Base-by-base conservation (phyloP, 305 asterid genomes). In the Plantago lanceolata region DNA sequence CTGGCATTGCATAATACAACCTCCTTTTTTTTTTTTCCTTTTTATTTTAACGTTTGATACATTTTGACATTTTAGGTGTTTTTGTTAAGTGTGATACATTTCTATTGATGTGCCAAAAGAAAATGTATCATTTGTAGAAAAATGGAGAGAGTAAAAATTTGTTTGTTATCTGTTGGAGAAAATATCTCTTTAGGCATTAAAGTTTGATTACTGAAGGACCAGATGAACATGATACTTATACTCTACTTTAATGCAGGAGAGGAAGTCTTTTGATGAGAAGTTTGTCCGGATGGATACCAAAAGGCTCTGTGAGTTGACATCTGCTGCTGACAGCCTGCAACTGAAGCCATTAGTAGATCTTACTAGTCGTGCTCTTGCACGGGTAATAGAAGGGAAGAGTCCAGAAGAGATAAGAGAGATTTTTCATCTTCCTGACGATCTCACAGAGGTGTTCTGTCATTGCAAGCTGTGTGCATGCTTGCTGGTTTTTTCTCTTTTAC, bases 291-390 rank as follows among this genome's bases (percentile, higher is more conserved):
- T 85, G 81, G 95, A 87, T 77, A 84, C 91, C 61, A 84, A 82
- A 68, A 82, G 78, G 73, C 80, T 92, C 55, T 92, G 98, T 71
- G 98, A 92, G 81, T 76, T 92, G 83, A 82, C 96, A 63, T 81
- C 96, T 71, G 96, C 98, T 81, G 98, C 96, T 69, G 95, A 89
- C 75, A 86, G 95, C 68, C 85, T 92, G 72, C 96, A 89, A 71
- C 77, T 89, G 75, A 86, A 80, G 77, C 96, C 96, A 62, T 70
- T 92, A 68, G 96, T 84, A 67, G 96, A 89, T 79, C 98, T 92
- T 69, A 92, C 96, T 35, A 85, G 98, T 73, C 88, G 96, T 68
- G 96, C 96, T 61, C 92, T 92, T 53, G 96, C 98, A 63, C 81
- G 95, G 75, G 91, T 89, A 71, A 92, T 92, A 65, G 96, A 89